Evolutionary conservation across 768 basidiomycete genomes (phyloP).

Genomic region (Hemileccinum rubropunctum): DNA sequence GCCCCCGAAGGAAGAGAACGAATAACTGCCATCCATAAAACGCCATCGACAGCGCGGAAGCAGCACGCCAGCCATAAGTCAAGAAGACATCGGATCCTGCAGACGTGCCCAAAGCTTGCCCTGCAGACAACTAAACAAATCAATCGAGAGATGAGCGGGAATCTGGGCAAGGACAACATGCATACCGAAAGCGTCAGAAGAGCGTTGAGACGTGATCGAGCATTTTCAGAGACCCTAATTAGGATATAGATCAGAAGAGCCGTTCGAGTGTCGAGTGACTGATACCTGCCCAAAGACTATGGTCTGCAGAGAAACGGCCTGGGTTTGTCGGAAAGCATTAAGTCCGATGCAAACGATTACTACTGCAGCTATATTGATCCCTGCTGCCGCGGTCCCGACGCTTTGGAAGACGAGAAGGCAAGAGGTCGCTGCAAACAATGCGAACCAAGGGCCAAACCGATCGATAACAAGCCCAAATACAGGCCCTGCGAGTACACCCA

Average conservation of each 20-base stretch:
- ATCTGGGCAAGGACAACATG: neutral
- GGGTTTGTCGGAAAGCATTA: slow-evolving; percentile 37
- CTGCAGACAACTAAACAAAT: slow-evolving; percentile 24
- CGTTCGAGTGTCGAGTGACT: neutral
- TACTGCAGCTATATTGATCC: slow-evolving; percentile 35
- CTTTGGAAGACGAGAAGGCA: slow-evolving; percentile 27
- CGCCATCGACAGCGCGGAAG: slow-evolving; percentile 32
- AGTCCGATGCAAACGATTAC: slow-evolving; percentile 38
- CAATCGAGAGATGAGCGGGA: neutral
- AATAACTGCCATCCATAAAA: slow-evolving; percentile 34
- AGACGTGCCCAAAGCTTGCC: slow-evolving; percentile 44
- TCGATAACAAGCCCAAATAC: slow-evolving; percentile 21
- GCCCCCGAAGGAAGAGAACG: slow-evolving; percentile 38
- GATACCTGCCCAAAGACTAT: slow-evolving; percentile 20
- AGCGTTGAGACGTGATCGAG: slow-evolving; percentile 29
- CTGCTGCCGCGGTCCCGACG: slow-evolving; percentile 38
- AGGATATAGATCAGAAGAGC: neutral
- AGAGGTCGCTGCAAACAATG: slow-evolving; percentile 33
- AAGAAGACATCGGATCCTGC: slow-evolving; percentile 40
- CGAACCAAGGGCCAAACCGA: slow-evolving; percentile 40
- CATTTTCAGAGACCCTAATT: slow-evolving; percentile 23
- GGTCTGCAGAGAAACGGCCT: slow-evolving; percentile 34
- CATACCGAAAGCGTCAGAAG: slow-evolving; percentile 27
- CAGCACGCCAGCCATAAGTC: slow-evolving; percentile 36
- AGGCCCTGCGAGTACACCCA: slow-evolving; percentile 29